Base-by-base conservation (phyloP, 306 rosid species). In the Begonia loranthoides region DNA sequence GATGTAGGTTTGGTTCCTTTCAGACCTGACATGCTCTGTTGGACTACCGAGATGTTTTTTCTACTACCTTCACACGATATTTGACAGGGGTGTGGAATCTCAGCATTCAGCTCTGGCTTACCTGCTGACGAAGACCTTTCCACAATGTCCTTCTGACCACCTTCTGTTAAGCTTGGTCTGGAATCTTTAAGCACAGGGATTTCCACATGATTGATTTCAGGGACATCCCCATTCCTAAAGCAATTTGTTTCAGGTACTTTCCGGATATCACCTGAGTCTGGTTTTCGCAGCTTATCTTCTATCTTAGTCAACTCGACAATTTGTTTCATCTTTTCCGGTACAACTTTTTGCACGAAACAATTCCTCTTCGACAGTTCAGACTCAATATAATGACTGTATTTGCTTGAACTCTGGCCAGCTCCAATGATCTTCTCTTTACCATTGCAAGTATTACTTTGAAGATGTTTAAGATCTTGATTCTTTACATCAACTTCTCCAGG, bases 211-310 rank as follows among this genome's bases (percentile, higher is more conserved):
- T 49, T 60, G 55, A 50, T 59, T 66, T 60, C 58, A 52, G 66
- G 67, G 33, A 21, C 50, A 65, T 70, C 74, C 52, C 66, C 59
- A 2, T 83, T 83, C 65, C 76, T 46, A 65, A 71, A 72, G 68
- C 80, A 87, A 62, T 59, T 61, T 12, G 80, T 66, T 68, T 76
- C 64, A 61, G 56, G 62, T 67, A 66, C 75, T 60, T 60, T 66
- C 22, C 56, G 51, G 33, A 62, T 22, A 34, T 52, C 50, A 48
- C 46, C 62, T 55, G 52, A 59, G 52, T 55, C 58, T 33, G 67
- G 70, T 64, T 67, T 57, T 46, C 38, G 56, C 52, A 60, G 55
- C 66, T 61, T 70, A 48, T 72, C 76, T 44, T 12, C 65, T 71
- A 59, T 73, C 68, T 56, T 72, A 49, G 39, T 66, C 34, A 44